Conservation (phyloP, 352 stramenopile genomes). For the Pythium rhizo-oryzae region DNA sequence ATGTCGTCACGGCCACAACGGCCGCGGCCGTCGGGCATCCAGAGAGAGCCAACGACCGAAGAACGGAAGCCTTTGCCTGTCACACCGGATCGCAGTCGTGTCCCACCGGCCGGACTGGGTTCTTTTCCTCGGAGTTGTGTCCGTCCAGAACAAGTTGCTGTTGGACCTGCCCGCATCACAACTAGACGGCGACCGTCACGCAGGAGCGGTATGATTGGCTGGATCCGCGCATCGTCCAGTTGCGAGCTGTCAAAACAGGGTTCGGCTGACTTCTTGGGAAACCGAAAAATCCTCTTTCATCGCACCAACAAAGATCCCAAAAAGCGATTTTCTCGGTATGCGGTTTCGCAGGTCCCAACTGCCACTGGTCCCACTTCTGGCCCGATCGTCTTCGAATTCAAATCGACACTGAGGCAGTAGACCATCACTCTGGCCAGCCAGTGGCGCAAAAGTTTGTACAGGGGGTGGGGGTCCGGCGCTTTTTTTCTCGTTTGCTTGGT, state of each 20-base stretch:
- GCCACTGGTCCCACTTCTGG: constrained; percentile 3
- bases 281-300: too few species aligned
- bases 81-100: too few species aligned
- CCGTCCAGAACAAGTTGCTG: too few species aligned
- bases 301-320: background rate
- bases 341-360: constrained; percentile 15
- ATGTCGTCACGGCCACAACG: too few species aligned
- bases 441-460: constrained; percentile 17
- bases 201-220: background rate
- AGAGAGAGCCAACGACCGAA: too few species aligned
- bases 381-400: background rate
- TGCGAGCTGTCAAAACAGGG: background rate
- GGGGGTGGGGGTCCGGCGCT: constrained; percentile 7
- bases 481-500: constrained; percentile 12
- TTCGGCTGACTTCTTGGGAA: background rate
- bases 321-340: constrained; percentile 5
- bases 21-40: too few species aligned
- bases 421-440: constrained; percentile 15
- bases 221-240: background rate
- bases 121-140: too few species aligned
- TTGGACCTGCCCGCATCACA: background rate
- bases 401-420: background rate
- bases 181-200: background rate
- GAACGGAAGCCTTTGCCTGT: too few species aligned
- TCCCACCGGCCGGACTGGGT: too few species aligned